Percentiles rank a stretch among this genome's conserved stretches.
phyloP scores from a whole-genome alignment of 257 asterid genomes.

The Solanum chilense region DNA sequence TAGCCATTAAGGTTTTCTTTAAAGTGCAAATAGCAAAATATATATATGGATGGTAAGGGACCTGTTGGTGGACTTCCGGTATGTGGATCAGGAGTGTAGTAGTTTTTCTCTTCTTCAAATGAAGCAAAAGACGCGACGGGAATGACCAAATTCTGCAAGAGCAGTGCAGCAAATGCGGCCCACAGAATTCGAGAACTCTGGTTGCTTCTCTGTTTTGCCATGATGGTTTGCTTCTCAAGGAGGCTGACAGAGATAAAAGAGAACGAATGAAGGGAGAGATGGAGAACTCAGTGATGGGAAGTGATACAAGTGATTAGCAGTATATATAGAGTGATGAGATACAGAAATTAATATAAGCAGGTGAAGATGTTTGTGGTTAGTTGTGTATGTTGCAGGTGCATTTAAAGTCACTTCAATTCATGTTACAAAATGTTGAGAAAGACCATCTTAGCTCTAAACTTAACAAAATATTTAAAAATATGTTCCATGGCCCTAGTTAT shows the following conservation, averaged over 20 bases:
- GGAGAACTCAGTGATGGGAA: constrained; percentile 7
- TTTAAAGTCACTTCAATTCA: constrained; percentile 42
- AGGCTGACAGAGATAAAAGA: neutral
- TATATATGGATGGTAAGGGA: neutral
- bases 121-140: constrained; percentile 21
- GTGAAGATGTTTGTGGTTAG: constrained; percentile 63
- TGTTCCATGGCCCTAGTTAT: neutral
- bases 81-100: constrained; percentile 44
- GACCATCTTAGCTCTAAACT: neutral
- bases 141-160: constrained; percentile 38
- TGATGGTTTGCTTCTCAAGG: neutral
- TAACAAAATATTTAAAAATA: neutral
- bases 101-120: constrained; percentile 55
- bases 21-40: neutral
- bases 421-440: constrained; percentile 3
- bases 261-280: neutral
- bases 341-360: constrained; percentile 54
- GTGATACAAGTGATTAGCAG: constrained; percentile 7
- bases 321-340: constrained; percentile 25
- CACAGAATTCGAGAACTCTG: constrained; percentile 33
- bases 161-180: constrained; percentile 36
- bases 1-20: neutral
- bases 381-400: constrained; percentile 43
- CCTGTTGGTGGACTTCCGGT: constrained; percentile 41
- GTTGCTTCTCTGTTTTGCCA: constrained; percentile 30